Base-by-base conservation (phyloP, 495 filamentous ascomycete species). In the Penicillium mononematosum region DNA sequence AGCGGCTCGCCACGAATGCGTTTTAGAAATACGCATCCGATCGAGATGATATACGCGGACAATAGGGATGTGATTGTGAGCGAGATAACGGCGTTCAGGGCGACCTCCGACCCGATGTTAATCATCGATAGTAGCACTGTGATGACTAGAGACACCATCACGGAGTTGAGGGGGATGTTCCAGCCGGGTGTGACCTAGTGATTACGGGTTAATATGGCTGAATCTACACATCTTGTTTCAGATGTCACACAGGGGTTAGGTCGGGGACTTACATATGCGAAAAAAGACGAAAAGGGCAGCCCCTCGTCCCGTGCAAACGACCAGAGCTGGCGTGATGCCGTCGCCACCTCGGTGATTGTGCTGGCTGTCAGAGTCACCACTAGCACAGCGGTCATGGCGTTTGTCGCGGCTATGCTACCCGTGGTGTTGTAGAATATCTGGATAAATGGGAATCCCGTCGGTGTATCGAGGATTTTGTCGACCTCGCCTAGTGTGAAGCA, bases 301-400 rank as follows among this genome's bases (percentile, higher is more conserved):
- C 83, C 83, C 11, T 70, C 59, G 56, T 85, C 83, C 20, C 83
- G 70, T 6, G 81, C 81, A 67, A 83, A 86, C 4, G 81, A 78
- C 75, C 75, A 84, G 1, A 84, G 71, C 66, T 85, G 83, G 0
- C 82, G 73, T 10, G 81, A 83, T 11, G 81, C 76, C 0, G 82
- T 83, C 7, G 83, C 78, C 14, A 83, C 78, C 53, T 79, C 75
- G 50, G 75, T 82, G 52, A 85, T 76, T 2, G 76, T 76, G 16
- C 78, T 78, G 27, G 72, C 75, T 12, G 77, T 73, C 5, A 80
- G 60, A 6, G 80, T 73, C 11, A 85, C 58, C 6, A 81, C 67
- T 29, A 85, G 63, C 22, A 85, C 74, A 10, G 68, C 69, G 1
- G 78, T 81, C 73, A 84, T 76, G 17, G 73, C 71, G 38, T 75